Percentiles rank a stretch among this genome's conserved stretches.
Conservation (phyloP, 2,329 filamentous ascomycete species). For the Blastomyces gilchristii region DNA sequence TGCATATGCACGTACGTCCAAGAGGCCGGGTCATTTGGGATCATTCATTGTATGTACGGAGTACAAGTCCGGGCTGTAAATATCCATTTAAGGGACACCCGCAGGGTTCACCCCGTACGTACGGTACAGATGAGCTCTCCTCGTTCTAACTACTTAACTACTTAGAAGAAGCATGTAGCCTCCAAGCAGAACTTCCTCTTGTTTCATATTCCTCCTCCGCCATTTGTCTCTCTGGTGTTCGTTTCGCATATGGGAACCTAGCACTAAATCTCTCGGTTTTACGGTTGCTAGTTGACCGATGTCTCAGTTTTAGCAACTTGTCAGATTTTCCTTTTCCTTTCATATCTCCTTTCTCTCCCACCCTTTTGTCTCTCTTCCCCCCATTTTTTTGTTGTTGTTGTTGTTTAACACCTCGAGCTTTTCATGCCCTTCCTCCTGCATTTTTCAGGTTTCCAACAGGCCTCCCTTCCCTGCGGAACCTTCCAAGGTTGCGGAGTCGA, state of each 20-base stretch:
- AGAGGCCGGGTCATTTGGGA: not conserved
- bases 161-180: no score
- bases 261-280: not conserved
- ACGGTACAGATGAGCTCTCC: no score
- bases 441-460: not conserved
- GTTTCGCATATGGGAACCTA: not conserved
- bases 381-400: not conserved
- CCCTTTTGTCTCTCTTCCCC: not conserved
- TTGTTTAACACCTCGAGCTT: not conserved
- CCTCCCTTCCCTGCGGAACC: not conserved
- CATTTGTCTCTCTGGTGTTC: not conserved
- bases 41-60: no score
- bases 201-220: not conserved
- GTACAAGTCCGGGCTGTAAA: not conserved
- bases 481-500: not conserved
- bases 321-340: not conserved
- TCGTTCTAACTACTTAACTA: no score
- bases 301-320: constrained; percentile 2
- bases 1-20: not conserved
- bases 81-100: not conserved
- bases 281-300: not conserved
- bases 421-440: no score
- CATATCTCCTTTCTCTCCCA: not conserved
- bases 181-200: not conserved
- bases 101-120: not conserved